These are phyloP conservation scores for Rasamsonia emersonii DNA, from an alignment of 2,329 filamentous ascomycete species.

Conservation along the genomic window DNA sequence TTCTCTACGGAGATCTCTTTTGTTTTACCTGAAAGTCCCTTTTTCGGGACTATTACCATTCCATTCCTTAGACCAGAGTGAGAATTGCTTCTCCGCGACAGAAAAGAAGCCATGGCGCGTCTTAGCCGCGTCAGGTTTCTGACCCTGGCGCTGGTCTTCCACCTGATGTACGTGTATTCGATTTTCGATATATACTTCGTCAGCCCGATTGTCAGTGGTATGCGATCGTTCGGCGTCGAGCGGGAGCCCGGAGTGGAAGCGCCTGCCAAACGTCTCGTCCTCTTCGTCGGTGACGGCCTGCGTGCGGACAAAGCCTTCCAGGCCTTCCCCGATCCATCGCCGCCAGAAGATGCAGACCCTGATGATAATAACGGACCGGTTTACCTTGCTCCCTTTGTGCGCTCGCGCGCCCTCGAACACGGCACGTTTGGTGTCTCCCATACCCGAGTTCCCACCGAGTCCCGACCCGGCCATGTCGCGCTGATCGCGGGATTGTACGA, in stretches of 20 bases:
- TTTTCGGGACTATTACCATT: no score
- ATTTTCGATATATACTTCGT: constrained; percentile 99
- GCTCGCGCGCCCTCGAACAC: constrained; percentile 76
- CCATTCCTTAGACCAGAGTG: no score
- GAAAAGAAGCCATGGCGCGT: constrained; percentile 36
- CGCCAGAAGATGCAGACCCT: constrained; percentile 26
- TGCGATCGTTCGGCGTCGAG: constrained; percentile 70
- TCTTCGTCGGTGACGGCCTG: constrained; percentile 95
- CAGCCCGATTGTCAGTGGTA: constrained; percentile 91
- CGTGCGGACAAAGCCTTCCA: constrained; percentile 98
- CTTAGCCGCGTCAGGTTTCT: constrained; percentile 71
- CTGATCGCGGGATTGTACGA: constrained; percentile 95
- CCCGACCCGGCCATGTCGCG: constrained; percentile 89
- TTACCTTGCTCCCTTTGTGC: constrained; percentile 81
- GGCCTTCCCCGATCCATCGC: constrained; percentile 78
- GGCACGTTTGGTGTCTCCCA: constrained; percentile 97
- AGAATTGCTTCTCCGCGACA: no score
- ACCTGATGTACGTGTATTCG: constrained; percentile 85
- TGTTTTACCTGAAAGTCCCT: no score
- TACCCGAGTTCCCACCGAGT: constrained; percentile 93
- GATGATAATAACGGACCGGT: constrained; percentile 44
- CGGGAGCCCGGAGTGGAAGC: constrained; percentile 52
- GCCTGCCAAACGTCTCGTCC: constrained; percentile 80
- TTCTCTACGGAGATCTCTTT: constrained; percentile 3
- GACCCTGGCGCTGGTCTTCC: constrained; percentile 81